Base-by-base conservation (phyloP, 352 stramenopile genomes). In the Pythium graminicola region DNA sequence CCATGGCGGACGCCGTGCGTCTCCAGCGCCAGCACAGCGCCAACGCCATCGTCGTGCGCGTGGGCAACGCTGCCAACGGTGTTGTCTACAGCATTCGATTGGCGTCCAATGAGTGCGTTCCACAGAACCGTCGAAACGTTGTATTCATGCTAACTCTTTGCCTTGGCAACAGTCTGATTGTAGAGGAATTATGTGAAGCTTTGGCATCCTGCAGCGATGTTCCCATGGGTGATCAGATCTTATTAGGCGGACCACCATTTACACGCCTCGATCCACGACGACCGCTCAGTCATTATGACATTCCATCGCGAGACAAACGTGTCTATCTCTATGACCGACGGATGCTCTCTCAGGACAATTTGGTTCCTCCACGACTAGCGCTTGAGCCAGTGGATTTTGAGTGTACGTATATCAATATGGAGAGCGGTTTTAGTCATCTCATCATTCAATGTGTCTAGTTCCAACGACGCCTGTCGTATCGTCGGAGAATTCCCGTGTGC, bases 241-340 rank as follows among this genome's bases (percentile, higher is more conserved):
- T 94, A 35, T 60, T 94, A 4, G 71, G 77, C 36, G 84, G 84
- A 0, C 84, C 84, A 39, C 84, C 84, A 13, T 94, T 86, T 41
- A 70, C 76, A 16, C 76, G 80, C 0, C 56, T 94, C 28, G 84
- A 94, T 39, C 80, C 84, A 29, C 69, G 73, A 20, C 83, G 82
- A 29, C 50, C 77, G 13, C 51, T 94, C 22, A 77, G 75, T 27
- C 71, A 81, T 54, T 93, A 91, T 28, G 73, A 73, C 38, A 48
- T 92, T 4, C 75, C 77, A 16, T 28, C 43, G 19, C 23, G 83
- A 64, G 57, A 72, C 43, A 89, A 89, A 52, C 67, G 71, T 31
- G 64, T 94, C 46, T 94, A 88, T 60, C 52, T 94, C 9, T 94
- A 94, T 52, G 83, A 94, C 49, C 74, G 81, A 4, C 73, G 81